Base-by-base conservation (phyloP, 768 basidiomycete genomes). In the Cystobasidium tubakii region DNA sequence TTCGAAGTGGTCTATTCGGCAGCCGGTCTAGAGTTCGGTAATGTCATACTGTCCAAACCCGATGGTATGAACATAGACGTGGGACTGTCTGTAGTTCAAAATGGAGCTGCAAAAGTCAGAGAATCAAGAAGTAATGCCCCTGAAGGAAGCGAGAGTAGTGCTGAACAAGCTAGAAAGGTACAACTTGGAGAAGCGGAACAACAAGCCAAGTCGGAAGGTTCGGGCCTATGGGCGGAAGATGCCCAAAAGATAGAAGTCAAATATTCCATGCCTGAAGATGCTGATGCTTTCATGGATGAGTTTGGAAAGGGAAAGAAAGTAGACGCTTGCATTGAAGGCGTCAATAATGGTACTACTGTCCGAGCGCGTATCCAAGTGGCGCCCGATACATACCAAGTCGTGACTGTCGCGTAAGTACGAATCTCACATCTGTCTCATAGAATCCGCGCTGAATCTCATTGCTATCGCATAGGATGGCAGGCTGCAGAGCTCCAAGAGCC, bases 91-190 rank as follows among this genome's bases (percentile, higher is more conserved):
- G 81, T 95, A n/a, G 84, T 98, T 46, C 87, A 85, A 79, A 86
- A 86, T 74, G 96, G 95, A n/a, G 97, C 92, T 92, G 91, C 87
- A 13, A 94, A 90, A 82, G 83, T 92, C 53, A 92, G 96, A 81
- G 95, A 97, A 75, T 55, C 50, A 81, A 85, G 53, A 73, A 63
- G 44, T 43, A 36, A 44, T 67, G 65, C 66, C 77, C 78, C 42
- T 79, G 80, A 15, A 77, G 80, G 75, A 77, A 31, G 46, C 21
- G 46, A 50, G 46, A 50, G 21, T 21, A 92, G 89, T 81, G 87
- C 90, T 23, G 91, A 94, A 21, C 88, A 88, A 0, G 90, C 92
- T 27, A 88, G 91, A 31, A 89, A 93, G 79, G 78, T 83, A 65
- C 88, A 83, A 77, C 87, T 87, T 78, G 86, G 86, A 50, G 89